Conservation (phyloP, 2,329 filamentous ascomycete species). For the Botrytis medusae region DNA sequence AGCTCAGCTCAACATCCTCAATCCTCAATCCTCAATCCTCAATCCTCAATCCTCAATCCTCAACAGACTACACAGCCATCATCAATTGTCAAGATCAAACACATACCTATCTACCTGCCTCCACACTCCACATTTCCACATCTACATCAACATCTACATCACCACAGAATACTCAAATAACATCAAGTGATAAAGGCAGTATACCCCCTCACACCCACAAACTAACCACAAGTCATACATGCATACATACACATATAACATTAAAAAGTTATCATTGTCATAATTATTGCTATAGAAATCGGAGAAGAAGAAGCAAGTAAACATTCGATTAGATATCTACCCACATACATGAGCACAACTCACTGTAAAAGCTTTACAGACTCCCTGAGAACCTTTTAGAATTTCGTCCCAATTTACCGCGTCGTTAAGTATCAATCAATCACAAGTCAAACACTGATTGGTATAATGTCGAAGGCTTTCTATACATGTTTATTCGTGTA, state of each 20-base stretch:
- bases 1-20: no score
- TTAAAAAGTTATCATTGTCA: rapidly evolving
- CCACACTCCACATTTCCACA: background rate
- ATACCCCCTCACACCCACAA: no score
- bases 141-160: background rate
- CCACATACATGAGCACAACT: background rate
- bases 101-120: no score
- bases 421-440: background rate
- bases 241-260: background rate
- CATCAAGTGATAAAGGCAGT: no score
- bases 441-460: background rate
- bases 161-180: no score
- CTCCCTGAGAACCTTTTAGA: rapidly evolving
- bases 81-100: no score
- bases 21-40: no score
- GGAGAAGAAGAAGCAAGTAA: background rate
- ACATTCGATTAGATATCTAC: background rate
- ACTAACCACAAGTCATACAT: background rate
- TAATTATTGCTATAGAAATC: background rate
- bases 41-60: no score
- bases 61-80: no score
- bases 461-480: background rate
- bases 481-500: background rate
- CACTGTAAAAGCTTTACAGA: rapidly evolving
- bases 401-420: background rate